Evolutionary conservation across 768 basidiomycete species (phyloP), one percentile per base, ranked within the genome.

Genomic region (Mycena olivaceomarginata): DNA sequence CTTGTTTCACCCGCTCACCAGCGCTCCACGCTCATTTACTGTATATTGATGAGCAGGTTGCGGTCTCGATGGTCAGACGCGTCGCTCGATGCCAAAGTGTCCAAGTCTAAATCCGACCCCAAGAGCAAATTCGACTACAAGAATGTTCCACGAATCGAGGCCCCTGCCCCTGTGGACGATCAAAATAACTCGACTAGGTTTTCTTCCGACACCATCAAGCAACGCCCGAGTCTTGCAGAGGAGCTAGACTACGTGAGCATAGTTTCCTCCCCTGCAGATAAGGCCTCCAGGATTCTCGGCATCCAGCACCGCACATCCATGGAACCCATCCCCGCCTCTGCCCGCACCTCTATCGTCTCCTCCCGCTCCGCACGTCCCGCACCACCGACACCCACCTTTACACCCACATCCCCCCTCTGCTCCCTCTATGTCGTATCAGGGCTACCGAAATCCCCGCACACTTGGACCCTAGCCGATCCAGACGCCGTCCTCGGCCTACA

Each of bases 361-460:
- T 94, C 93, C 70, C 93, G 92, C 81, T 94, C 93, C 22, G 90
- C 89, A 59, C 89, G 91, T 70, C 91, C 92, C 22, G 85, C 89
- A 6, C 87, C 93, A 65, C 88, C 92, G 1, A 86, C 91, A 56
- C 87, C 92, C 16, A 91, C 94, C n/a, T 90, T 92, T 81, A 87
- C 89, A 12, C 94, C 95, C 15, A 92, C 94, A 39, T 88, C 94
- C 65, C 95, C 95, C 40, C 92, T 96, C 77, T 93, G 95, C 2
- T 95, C 94, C 43, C 92, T 96, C 80, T 96, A 96, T 84, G 94
- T 96, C 80, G 95, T 96, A 41, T 96, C 95, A 1, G 97, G 97
- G 13, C 91, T 98, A 41, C 95, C 96, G 20, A 97, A 97, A 85
- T 94, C 94, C 41, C 96, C 96, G 0, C 93, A 96, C 83, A 96